Conservation (phyloP, 495 filamentous ascomycete species). For the Penicillium chermesinum region DNA sequence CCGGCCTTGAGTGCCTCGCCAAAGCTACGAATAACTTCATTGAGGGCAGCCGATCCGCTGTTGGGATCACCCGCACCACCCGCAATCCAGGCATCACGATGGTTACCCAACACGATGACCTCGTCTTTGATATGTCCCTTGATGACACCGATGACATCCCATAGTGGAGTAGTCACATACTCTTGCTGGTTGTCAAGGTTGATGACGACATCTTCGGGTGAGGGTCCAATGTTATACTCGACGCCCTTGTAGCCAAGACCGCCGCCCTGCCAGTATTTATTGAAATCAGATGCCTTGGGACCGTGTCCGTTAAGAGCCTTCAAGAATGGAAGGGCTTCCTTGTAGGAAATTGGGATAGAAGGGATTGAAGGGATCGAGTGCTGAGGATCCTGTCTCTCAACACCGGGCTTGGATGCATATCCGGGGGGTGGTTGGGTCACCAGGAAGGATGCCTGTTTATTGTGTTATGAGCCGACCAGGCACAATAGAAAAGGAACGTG, state of each 20-base stretch:
- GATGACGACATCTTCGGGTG: slow-evolving; percentile 66
- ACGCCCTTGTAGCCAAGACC: slow-evolving; percentile 80
- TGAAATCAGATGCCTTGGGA: slow-evolving; percentile 70
- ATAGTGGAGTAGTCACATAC: slow-evolving; percentile 81
- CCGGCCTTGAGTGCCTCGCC: slow-evolving; percentile 66
- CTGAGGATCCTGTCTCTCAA: slow-evolving; percentile 66
- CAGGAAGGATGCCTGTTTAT: slow-evolving; percentile 50
- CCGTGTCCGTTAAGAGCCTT: slow-evolving; percentile 87
- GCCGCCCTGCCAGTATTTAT: slow-evolving; percentile 63
- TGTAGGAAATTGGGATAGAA: slow-evolving; percentile 86
- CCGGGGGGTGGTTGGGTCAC: slow-evolving; percentile 84
- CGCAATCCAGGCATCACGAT: slow-evolving; percentile 90
- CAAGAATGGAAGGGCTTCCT: slow-evolving; percentile 78
- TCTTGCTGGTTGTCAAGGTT: slow-evolving; percentile 86
- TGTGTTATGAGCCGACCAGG: not conserved
- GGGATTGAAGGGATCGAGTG: slow-evolving; percentile 75
- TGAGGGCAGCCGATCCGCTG: slow-evolving; percentile 81
- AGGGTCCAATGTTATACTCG: slow-evolving; percentile 86
- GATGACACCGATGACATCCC: slow-evolving; percentile 93
- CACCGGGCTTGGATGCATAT: slow-evolving; percentile 88
- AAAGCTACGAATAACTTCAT: slow-evolving; percentile 82
- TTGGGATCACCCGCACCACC: slow-evolving; percentile 83
- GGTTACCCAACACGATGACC: slow-evolving; percentile 89
- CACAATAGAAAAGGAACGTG: not conserved
- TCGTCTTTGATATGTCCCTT: slow-evolving; percentile 86